These are phyloP conservation scores for Tremellales sp. DNA, from an alignment of 1,284 basidiomycete genomes.

Conservation along the genomic window DNA sequence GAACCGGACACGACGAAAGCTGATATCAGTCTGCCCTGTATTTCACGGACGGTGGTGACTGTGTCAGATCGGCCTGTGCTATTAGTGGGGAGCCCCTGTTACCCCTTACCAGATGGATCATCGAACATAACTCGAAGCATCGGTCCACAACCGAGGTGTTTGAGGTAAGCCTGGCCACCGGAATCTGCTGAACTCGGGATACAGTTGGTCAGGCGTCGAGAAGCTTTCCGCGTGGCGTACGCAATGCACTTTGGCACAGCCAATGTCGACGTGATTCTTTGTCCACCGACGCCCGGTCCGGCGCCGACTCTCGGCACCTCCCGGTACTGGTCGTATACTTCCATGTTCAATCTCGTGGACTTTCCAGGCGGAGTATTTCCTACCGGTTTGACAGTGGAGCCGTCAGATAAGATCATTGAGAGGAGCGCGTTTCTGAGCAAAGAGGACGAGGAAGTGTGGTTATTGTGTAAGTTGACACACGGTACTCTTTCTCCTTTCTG, in stretches of 20 bases:
- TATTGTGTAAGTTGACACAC: constrained; percentile 54
- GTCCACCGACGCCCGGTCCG: constrained; percentile 35
- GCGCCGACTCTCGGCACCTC: constrained; percentile 37
- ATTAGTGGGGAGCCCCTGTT: constrained; percentile 34
- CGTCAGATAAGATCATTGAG: constrained; percentile 32
- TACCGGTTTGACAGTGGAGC: constrained; percentile 58
- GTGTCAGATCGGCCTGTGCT: constrained; percentile 17
- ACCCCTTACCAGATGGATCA: constrained; percentile 38
- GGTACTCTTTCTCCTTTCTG: too few relatives aligned
- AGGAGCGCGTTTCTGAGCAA: constrained; percentile 53
- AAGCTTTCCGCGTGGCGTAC: constrained; percentile 30
- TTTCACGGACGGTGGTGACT: constrained; percentile 38
- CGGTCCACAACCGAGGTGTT: constrained; percentile 24
- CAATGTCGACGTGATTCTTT: constrained; percentile 42
- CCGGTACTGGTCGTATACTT: constrained; percentile 55
- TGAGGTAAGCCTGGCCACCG: constrained; percentile 18
- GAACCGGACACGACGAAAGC: neutral
- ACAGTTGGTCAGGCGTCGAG: constrained; percentile 32
- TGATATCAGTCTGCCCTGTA: constrained; percentile 29
- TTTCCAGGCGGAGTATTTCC: constrained; percentile 66
- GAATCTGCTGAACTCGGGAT: neutral
- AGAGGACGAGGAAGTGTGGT: constrained; percentile 53
- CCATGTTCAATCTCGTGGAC: constrained; percentile 65
- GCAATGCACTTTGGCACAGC: constrained; percentile 22
- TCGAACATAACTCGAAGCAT: constrained; percentile 17